A percentile compares a stretch with the other conserved stretches of the same genome.
Conservation (phyloP, 176 grass and related monocot species). For the Carex cristatella region DNA sequence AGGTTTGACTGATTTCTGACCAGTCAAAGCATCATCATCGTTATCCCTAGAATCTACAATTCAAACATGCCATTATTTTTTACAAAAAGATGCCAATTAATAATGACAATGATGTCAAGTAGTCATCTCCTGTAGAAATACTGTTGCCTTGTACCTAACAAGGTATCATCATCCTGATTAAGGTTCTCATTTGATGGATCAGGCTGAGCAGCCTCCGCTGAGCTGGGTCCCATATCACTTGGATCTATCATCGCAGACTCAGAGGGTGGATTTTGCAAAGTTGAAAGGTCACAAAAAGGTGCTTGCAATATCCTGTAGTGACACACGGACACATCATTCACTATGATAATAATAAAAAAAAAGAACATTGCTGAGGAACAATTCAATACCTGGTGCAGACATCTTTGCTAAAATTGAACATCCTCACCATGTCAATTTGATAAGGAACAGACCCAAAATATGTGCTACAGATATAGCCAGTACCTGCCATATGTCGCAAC, state of each 20-base stretch:
- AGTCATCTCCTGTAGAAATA: not conserved
- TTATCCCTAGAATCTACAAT: slow-evolving; percentile 36
- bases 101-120: not conserved
- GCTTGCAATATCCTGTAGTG: slow-evolving; percentile 74
- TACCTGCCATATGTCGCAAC: slow-evolving; percentile 49
- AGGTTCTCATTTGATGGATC: slow-evolving; percentile 35
- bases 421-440: slow-evolving; percentile 74
- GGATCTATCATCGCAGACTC: slow-evolving; percentile 19
- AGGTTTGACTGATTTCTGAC: slow-evolving; percentile 39
- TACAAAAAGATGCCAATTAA: not conserved
- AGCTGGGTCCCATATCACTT: slow-evolving; percentile 15
- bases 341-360: not conserved
- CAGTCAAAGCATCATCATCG: slow-evolving; percentile 24
- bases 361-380: not conserved
- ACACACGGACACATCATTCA: slow-evolving; percentile 26
- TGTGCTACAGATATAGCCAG: slow-evolving; percentile 81
- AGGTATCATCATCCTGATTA: slow-evolving; percentile 37
- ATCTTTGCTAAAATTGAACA: slow-evolving; percentile 80
- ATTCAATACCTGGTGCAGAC: slow-evolving; percentile 49
- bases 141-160: slow-evolving; percentile 36
- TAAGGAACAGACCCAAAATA: slow-evolving; percentile 54
- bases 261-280: slow-evolving; percentile 28
- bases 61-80: slow-evolving; percentile 8
- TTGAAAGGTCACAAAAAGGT: slow-evolving; percentile 45
- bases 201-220: not conserved